These are phyloP conservation scores for Blumeria graminis DNA, from an alignment of 2,329 filamentous ascomycete species.

Conservation along the genomic window DNA sequence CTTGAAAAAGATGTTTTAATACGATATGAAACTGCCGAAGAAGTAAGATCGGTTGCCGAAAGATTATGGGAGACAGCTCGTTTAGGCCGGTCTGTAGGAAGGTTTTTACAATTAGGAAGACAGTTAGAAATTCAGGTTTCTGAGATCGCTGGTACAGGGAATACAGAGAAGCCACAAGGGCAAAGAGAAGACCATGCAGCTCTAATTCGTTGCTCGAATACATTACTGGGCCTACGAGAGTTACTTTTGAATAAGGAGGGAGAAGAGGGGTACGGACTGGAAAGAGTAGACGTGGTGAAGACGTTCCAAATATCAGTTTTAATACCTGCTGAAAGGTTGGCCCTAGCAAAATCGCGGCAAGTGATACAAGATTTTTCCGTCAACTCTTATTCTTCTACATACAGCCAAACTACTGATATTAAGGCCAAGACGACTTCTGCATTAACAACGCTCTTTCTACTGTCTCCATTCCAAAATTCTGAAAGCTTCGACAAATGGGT, in stretches of 20 bases:
- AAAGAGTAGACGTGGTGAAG: constrained; percentile 45
- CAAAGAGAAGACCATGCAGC: constrained; percentile 44
- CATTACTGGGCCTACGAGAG: constrained; percentile 51
- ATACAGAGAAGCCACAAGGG: constrained; percentile 15
- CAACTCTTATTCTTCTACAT: constrained; percentile 31
- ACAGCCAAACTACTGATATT: constrained; percentile 46
- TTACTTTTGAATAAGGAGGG: constrained; percentile 44
- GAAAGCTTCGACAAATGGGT: constrained; percentile 21
- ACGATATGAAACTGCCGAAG: constrained; percentile 66
- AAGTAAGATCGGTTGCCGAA: constrained; percentile 53
- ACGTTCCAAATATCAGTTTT: constrained; percentile 47
- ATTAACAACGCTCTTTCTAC: constrained; percentile 50
- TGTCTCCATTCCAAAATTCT: constrained; percentile 41
- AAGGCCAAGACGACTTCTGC: constrained; percentile 51
- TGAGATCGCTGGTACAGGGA: constrained; percentile 27
- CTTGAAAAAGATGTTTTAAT: constrained; percentile 68
- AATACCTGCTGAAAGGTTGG: constrained; percentile 44
- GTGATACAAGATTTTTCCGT: constrained; percentile 67
- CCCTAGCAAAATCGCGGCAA: constrained; percentile 53
- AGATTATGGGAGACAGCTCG: constrained; percentile 60
- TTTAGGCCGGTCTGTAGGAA: constrained; percentile 49
- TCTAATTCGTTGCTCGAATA: constrained; percentile 61
- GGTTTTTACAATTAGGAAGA: constrained; percentile 59
- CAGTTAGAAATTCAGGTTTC: constrained; percentile 71
- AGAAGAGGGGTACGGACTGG: constrained; percentile 55